phyloP scores from a whole-genome alignment of 1,139 yeast species.

The Suhomyces ambrosiae region DNA sequence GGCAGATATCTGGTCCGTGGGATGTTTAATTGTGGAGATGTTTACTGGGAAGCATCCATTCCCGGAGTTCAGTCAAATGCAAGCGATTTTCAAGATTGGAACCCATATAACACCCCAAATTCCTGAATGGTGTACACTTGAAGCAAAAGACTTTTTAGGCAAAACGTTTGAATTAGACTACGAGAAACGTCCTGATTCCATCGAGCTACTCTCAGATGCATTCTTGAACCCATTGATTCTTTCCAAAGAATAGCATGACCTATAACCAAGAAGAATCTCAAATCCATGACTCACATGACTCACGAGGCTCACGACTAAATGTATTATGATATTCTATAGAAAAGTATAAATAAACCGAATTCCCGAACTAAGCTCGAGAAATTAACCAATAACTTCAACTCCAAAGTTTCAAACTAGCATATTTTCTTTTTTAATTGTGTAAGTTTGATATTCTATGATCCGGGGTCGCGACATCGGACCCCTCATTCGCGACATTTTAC shows the following conservation, averaged over 20 bases:
- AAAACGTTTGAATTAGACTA: conserved; percentile 77
- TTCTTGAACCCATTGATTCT: conserved; percentile 57
- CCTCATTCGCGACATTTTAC: conserved; percentile 1
- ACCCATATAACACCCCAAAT: conserved; percentile 75
- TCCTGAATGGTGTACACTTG: conserved; percentile 75
- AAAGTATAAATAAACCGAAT: conserved; percentile 1
- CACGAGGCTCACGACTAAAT: neutral
- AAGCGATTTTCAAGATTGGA: conserved; percentile 91
- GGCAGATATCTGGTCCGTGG: conserved; percentile 96
- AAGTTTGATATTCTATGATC: neutral
- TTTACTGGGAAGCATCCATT: conserved; percentile 93
- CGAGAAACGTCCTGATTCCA: conserved; percentile 71
- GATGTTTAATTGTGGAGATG: conserved; percentile 91
- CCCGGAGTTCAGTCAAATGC: conserved; percentile 94
- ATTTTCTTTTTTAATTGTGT: too few relatives aligned
- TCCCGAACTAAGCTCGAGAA: too few relatives aligned
- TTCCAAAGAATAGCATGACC: conserved; percentile 31
- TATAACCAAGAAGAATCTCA: neutral
- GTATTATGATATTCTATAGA: neutral
- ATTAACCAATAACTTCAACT: too few relatives aligned
- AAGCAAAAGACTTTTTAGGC: conserved; percentile 65
- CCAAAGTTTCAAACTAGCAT: too few relatives aligned
- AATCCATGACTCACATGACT: conserved; percentile 1
- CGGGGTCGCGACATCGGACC: neutral
- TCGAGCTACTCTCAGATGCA: conserved; percentile 63